phyloP scores from a whole-genome alignment of 768 basidiomycete species.

The Pholiota molesta region DNA sequence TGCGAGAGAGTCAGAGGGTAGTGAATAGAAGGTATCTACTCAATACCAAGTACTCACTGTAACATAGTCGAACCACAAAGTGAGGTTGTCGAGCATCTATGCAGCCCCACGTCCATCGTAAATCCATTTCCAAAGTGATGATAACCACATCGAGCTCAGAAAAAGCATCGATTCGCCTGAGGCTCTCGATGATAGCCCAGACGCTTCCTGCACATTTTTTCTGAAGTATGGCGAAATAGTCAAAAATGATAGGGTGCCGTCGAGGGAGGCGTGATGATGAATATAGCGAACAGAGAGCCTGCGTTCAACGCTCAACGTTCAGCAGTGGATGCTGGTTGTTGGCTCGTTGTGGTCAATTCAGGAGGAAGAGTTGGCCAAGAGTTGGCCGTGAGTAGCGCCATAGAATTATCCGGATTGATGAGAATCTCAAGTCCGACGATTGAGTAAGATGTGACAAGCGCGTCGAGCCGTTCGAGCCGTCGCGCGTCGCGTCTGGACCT shows the following conservation, averaged over 20 bases:
- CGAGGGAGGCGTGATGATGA: no score
- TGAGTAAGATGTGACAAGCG: no score
- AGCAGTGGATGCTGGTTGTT: no score
- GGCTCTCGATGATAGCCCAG: background rate
- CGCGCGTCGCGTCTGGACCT: no score
- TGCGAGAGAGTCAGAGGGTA: background rate
- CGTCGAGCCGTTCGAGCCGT: no score
- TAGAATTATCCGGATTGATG: no score
- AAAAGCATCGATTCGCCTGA: background rate
- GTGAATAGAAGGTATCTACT: background rate
- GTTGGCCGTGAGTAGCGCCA: no score
- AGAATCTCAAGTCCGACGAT: no score
- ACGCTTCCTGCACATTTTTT: background rate
- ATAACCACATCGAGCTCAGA: background rate
- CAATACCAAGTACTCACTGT: background rate
- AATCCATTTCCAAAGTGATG: background rate
- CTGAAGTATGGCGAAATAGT: background rate
- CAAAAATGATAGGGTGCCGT: background rate
- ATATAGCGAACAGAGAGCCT: no score
- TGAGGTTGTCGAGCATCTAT: background rate
- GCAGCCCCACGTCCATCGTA: background rate
- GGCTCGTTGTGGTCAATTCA: no score
- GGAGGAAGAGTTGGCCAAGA: no score
- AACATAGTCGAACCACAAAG: background rate
- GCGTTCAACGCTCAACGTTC: no score